Conservation (phyloP, 2,329 filamentous ascomycete genomes). For the Ophiostoma fasciatum region DNA sequence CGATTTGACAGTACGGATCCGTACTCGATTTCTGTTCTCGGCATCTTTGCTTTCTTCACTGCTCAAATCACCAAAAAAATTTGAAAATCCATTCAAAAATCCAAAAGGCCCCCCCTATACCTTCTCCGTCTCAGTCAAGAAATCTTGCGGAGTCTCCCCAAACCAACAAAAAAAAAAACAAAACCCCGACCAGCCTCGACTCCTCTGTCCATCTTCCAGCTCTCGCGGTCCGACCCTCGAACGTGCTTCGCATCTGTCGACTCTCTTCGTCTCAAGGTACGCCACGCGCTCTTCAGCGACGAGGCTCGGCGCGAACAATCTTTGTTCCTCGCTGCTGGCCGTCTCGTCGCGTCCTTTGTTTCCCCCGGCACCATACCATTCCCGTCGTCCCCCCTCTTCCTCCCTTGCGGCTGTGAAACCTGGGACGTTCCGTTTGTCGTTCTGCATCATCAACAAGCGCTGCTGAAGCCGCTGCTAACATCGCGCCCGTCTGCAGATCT, state of each 20-base stretch:
- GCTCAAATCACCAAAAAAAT: slow-evolving; percentile 45
- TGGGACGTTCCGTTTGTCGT: no score
- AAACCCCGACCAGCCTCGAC: neutral
- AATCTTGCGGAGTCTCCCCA: slow-evolving; percentile 9
- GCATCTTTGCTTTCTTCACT: slow-evolving; percentile 32
- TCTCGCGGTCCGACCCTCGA: neutral
- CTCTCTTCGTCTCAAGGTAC: neutral
- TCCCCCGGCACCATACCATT: neutral
- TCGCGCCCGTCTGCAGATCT: no score
- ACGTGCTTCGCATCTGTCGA: neutral
- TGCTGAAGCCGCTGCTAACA: no score
- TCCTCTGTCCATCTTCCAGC: neutral
- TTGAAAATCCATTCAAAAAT: slow-evolving; percentile 39
- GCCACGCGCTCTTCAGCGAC: neutral
- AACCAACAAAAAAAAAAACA: slow-evolving; percentile 9
- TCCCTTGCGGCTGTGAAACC: neutral
- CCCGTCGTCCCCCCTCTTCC: neutral
- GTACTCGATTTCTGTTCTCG: slow-evolving; percentile 46
- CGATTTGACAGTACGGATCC: slow-evolving; percentile 31
- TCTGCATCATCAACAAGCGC: no score
- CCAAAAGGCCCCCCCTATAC: slow-evolving; percentile 16
- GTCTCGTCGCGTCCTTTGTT: neutral
- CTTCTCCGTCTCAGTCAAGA: slow-evolving; percentile 8
- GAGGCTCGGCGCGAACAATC: neutral
- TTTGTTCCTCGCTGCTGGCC: neutral